Evolutionary conservation across 1,284 basidiomycete genomes (phyloP).

Genomic region (Erythrobasidium hasegawianum): DNA sequence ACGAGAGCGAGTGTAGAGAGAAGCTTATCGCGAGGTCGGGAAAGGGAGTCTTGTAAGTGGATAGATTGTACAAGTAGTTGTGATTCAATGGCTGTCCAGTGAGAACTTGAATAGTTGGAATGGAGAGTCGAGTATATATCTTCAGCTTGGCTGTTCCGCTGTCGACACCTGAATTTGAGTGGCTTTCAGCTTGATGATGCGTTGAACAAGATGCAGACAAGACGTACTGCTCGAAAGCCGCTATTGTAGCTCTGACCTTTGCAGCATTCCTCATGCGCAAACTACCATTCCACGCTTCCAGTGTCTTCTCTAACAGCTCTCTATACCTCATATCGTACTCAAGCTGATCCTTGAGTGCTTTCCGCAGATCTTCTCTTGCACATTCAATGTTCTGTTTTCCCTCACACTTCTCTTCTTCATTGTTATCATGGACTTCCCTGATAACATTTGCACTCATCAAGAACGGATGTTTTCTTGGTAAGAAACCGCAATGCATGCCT

Average conservation of each 20-base stretch:
- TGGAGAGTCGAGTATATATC: slow-evolving; percentile 8
- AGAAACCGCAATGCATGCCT: slow-evolving; percentile 65
- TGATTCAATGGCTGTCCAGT: slow-evolving; percentile 36
- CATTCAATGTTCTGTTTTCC: slow-evolving; percentile 1
- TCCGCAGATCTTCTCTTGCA: neutral
- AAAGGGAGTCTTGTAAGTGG: slow-evolving; percentile 34
- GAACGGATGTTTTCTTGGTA: slow-evolving; percentile 72
- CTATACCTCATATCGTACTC: slow-evolving; percentile 13
- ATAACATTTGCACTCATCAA: slow-evolving; percentile 59
- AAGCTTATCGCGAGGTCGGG: slow-evolving; percentile 41
- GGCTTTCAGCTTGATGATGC: too few species aligned
- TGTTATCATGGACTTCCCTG: neutral
- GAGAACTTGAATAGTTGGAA: neutral
- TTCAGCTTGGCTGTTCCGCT: neutral
- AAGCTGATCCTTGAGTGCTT: neutral
- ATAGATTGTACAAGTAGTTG: slow-evolving; percentile 35
- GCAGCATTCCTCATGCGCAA: slow-evolving; percentile 7
- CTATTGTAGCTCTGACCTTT: slow-evolving; percentile 27
- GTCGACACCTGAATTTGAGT: neutral
- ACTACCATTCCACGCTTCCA: slow-evolving; percentile 26
- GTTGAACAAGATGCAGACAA: too few species aligned
- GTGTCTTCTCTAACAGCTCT: slow-evolving; percentile 7
- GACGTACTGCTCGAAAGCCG: slow-evolving; percentile 27
- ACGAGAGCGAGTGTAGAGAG: slow-evolving; percentile 44
- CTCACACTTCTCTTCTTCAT: slow-evolving; percentile 2